Evolutionary conservation across 345 rosid genomes (phyloP), one percentile per base, ranked within the genome.

Genomic region (Pugionium cornutum): DNA sequence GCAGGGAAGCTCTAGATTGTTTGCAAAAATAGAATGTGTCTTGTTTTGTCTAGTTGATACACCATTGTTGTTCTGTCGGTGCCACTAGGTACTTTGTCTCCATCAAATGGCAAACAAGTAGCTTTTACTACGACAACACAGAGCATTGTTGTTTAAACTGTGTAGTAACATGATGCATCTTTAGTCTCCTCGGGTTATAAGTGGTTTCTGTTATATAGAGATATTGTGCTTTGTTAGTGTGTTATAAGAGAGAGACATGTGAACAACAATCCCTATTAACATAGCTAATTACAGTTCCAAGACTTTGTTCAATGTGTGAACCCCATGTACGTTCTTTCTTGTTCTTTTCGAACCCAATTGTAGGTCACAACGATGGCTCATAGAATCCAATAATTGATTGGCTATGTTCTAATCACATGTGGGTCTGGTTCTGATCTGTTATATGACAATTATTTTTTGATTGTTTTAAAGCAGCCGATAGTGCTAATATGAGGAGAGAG

Each of bases 321-420:
- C 74, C 68, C 68, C 42, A 18, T 18, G 18, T 18, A 70, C 64
- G 4, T 10, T 63, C 39, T 26, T 45, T 40, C 63, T 55, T 70
- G 69, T 63, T 71, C 64, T 63, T 47, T 55, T 48, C 25, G 31
- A 58, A 54, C 75, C 69, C 64, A 39, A 63, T 48, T 63, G 57
- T 70, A 18, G 49, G 47, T 69, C 61, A 70, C 68, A 62, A 18
- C 18, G 18, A 31, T 53, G 34, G 58, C 69, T 63, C 44, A 54
- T 55, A 40, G 43, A 47, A 49, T 63, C 69, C 39, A 62, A 55
- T 51, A 54, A 63, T 63, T 63, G 41, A 63, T 40, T 69, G 61
- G 74, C 9, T 46, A 70, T 61, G 56, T 70, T 54, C 69, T 70
- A 51, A 69, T 70, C 57, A 62, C 75, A 70, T 70, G 62, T 62